phyloP scores from a whole-genome alignment of 306 rosid genomes.

The Adenanthera pavonina region DNA sequence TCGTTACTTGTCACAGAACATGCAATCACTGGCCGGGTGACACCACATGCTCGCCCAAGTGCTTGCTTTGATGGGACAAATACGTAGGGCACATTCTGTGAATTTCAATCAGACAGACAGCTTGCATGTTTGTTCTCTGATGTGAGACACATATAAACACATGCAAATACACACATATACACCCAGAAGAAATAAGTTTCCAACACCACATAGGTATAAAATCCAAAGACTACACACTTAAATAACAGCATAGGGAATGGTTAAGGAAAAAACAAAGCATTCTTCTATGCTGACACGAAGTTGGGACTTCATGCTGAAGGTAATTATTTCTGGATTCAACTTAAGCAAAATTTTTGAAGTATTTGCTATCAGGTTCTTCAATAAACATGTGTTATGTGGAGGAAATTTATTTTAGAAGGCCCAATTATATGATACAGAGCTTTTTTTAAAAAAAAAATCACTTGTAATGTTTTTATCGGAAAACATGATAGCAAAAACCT shows the following conservation, averaged over 20 bases:
- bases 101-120: conserved; percentile 24
- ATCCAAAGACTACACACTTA: background rate
- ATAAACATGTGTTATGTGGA: background rate
- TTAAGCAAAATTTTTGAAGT: background rate
- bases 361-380: background rate
- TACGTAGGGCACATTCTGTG: conserved; percentile 85
- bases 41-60: conserved; percentile 94
- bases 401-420: background rate
- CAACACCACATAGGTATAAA: background rate
- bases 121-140: background rate
- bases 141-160: no score
- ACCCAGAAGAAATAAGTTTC: background rate
- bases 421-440: background rate
- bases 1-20: conserved; percentile 85
- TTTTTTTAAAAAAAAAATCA: background rate
- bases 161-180: background rate
- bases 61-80: conserved; percentile 93
- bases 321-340: background rate
- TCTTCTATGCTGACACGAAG: background rate
- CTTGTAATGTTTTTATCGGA: background rate
- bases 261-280: background rate
- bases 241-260: background rate
- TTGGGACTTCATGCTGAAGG: background rate
- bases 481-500: background rate
- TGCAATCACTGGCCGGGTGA: conserved; percentile 85